phyloP scores from a whole-genome alignment of 805 yeast species.

The Phaffomyces antillensis region DNA sequence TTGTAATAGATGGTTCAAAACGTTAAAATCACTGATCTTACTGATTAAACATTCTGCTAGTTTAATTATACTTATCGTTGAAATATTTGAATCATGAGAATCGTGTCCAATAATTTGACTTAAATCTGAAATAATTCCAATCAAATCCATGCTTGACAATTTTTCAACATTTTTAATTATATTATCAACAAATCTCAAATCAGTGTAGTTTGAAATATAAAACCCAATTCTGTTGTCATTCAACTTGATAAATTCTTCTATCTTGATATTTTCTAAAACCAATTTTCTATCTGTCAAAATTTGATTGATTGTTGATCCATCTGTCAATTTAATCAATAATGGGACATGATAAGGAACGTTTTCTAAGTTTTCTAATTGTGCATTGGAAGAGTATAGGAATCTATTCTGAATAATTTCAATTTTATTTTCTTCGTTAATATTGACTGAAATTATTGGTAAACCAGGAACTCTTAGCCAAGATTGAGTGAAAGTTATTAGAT shows the following conservation, averaged over 20 bases:
- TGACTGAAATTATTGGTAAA: slow-evolving; percentile 43
- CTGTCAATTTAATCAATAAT: slow-evolving; percentile 33
- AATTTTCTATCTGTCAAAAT: slow-evolving; percentile 37
- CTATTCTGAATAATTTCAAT: slow-evolving; percentile 35
- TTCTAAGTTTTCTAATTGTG: slow-evolving; percentile 32
- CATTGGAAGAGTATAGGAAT: slow-evolving; percentile 21
- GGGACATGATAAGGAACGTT: slow-evolving; percentile 62
- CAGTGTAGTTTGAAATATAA: slow-evolving; percentile 41
- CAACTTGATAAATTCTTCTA: slow-evolving; percentile 29
- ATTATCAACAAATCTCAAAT: slow-evolving; percentile 20
- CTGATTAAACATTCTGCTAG: slow-evolving; percentile 17
- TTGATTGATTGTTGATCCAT: slow-evolving; percentile 31
- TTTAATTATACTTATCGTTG: slow-evolving; percentile 23
- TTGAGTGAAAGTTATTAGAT: slow-evolving; percentile 43
- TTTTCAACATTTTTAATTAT: slow-evolving; percentile 17
- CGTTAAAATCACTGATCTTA: slow-evolving; percentile 15
- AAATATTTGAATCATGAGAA: slow-evolving; percentile 20
- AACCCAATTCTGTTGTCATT: slow-evolving; percentile 42
- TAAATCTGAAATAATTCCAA: slow-evolving; percentile 29
- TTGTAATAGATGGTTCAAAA: slow-evolving; percentile 23
- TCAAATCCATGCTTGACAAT: slow-evolving; percentile 23
- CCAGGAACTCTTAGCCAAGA: slow-evolving; percentile 61
- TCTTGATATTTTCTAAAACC: slow-evolving; percentile 16
- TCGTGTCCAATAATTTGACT: slow-evolving; percentile 24
- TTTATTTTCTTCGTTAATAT: slow-evolving; percentile 20